A percentile compares a stretch with the other conserved stretches of the same genome.
Evolutionary conservation across 2,329 filamentous ascomycete genomes (phyloP).

Genomic region (Paracoccidioides lutzii): DNA sequence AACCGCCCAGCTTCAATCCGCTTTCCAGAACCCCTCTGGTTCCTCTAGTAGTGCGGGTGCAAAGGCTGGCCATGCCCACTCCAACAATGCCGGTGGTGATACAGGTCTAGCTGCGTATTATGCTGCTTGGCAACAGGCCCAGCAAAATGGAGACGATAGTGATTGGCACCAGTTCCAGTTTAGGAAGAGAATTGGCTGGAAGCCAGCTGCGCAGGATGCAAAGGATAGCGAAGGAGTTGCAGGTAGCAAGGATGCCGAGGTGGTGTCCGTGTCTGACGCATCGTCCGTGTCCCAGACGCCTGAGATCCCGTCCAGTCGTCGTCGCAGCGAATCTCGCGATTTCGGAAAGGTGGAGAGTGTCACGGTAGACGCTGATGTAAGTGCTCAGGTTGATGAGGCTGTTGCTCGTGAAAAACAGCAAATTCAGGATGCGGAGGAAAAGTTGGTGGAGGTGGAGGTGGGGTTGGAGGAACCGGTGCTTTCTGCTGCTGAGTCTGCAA

Average conservation of each 20-base stretch:
- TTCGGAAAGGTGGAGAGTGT: slow-evolving; percentile 42
- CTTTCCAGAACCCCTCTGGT: slow-evolving; percentile 52
- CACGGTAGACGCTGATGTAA: slow-evolving; percentile 34
- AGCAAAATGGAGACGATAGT: slow-evolving; percentile 54
- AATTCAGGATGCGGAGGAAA: slow-evolving; percentile 40
- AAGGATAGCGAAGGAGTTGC: slow-evolving; percentile 16
- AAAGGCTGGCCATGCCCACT: slow-evolving; percentile 45
- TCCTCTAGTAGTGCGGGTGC: slow-evolving; percentile 37
- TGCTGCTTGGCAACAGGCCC: slow-evolving; percentile 72
- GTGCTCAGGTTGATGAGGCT: slow-evolving; percentile 75
- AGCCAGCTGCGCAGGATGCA: slow-evolving; percentile 38
- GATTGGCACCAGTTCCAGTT: slow-evolving; percentile 92
- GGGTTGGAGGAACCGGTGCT: slow-evolving; percentile 17
- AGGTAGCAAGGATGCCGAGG: slow-evolving; percentile 7
- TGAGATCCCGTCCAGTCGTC: slow-evolving; percentile 24
- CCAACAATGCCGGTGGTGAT: slow-evolving; percentile 38
- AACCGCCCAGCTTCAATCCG: slow-evolving; percentile 58
- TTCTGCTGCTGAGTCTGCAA: slow-evolving; percentile 15
- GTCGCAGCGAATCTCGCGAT: slow-evolving; percentile 48
- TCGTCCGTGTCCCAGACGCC: slow-evolving; percentile 22
- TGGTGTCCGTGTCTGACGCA: slow-evolving; percentile 4
- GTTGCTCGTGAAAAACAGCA: slow-evolving; percentile 62
- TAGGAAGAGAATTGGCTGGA: slow-evolving; percentile 80
- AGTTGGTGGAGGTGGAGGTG: slow-evolving; percentile 24
- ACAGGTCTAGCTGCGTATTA: slow-evolving; percentile 79